Evolutionary conservation across 2,329 filamentous ascomycete species (phyloP), one percentile per base, ranked within the genome.

Genomic region (Alternaria sp.): DNA sequence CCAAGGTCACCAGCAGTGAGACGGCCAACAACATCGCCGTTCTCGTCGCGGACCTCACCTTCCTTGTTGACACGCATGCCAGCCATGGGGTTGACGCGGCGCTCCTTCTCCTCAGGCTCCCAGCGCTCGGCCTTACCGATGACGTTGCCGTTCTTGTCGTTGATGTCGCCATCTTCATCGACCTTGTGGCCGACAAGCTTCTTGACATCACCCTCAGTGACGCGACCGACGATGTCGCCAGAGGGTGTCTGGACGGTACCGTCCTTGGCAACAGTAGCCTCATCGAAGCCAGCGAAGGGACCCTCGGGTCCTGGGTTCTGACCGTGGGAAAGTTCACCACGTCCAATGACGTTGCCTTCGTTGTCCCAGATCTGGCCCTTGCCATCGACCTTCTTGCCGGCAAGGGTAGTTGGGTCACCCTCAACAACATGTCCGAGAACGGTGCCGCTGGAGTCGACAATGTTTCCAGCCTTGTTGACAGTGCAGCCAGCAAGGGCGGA

Each of bases 341-440:
- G 81, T 23, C 87, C 87, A 67, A 89, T 85, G 65, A 90, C 84
- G 65, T 89, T 87, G 60, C 87, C 87, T 63, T 85, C 82, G 65
- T 88, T 87, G 74, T 87, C 86, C 87, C 87, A 89, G 76, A 89
- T 87, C 73, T 89, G 86, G 49, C 87, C 87, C 76, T 88, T 77
- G 53, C 86, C 86, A 63, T 89, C 87, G 51, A 89, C 87, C 82
- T 87, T 89, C 77, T 86, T 85, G 66, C 87, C 87, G 52, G 87
- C 82, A 70, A 90, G 81, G 62, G 82, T 83, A 67, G 83, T 81
- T 46, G 84, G 80, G 62, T 89, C 86, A 43, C 88, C 88, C 60
- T 88, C 86, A 59, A 81, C 78, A 57, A 89, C 83, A 52, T 85
- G 85, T 45, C 88, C 88, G 57, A 87, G 81, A 71, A 89, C 85